These are phyloP conservation scores for Amphichorda felina DNA, from an alignment of 2,329 filamentous ascomycete genomes.

Conservation along the genomic window DNA sequence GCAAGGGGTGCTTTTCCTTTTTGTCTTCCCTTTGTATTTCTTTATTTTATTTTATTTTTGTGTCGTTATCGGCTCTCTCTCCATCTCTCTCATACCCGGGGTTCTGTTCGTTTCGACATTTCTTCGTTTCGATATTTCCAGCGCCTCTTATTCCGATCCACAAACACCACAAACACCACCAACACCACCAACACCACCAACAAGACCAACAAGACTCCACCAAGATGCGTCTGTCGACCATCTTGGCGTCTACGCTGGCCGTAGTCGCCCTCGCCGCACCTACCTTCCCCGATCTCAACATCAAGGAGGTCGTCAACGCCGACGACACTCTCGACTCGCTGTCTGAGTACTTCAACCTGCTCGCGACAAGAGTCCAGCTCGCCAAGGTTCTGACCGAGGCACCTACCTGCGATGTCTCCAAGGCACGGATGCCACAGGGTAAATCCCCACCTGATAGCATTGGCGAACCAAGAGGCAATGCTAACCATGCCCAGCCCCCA, in stretches of 20 bases:
- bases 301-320: conserved; percentile 22
- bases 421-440: conserved; percentile 38
- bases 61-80: conserved; percentile 10
- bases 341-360: conserved; percentile 48
- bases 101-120: conserved; percentile 1
- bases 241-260: conserved; percentile 30
- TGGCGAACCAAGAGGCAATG: conserved; percentile 1
- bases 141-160: no score
- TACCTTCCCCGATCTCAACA: conserved; percentile 21
- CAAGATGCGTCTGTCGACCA: conserved; percentile 38
- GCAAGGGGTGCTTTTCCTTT: conserved; percentile 6
- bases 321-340: conserved; percentile 30
- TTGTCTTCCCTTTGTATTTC: conserved; percentile 11
- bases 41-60: conserved; percentile 9
- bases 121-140: conserved; percentile 1
- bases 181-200: conserved; percentile 3
- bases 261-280: conserved; percentile 34
- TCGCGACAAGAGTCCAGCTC: conserved; percentile 41
- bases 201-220: conserved; percentile 2
- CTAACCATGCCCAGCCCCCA: conserved; percentile 31
- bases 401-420: conserved; percentile 41
- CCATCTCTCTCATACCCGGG: conserved; percentile 5
- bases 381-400: conserved; percentile 26
- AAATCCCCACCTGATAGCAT: conserved; percentile 10
- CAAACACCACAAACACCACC: no score